Conservation (phyloP, 768 basidiomycete species). For the Pleurotus citrinopileatus region DNA sequence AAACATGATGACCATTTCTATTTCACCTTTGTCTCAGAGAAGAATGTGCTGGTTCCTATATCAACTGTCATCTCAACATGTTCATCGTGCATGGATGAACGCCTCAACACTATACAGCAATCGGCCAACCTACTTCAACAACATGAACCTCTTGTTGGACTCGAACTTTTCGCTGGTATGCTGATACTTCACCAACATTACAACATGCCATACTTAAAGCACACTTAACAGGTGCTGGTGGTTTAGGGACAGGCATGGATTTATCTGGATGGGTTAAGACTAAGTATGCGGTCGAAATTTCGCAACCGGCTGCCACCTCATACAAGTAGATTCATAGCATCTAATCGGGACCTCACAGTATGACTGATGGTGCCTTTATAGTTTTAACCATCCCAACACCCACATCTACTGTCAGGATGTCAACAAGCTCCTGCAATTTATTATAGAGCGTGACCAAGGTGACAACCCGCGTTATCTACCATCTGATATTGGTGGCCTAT, state of each 20-base stretch:
- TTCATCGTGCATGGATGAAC: constrained; percentile 32
- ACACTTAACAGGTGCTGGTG: constrained; percentile 61
- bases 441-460: constrained; percentile 45
- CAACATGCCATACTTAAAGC: not conserved
- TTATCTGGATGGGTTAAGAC: constrained; percentile 61
- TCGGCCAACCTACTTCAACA: constrained; percentile 26
- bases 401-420: constrained; percentile 65
- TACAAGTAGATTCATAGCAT: constrained; percentile 43
- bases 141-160: constrained; percentile 46
- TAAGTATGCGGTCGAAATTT: constrained; percentile 67
- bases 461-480: constrained; percentile 34
- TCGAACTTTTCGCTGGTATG: constrained; percentile 72
- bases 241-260: constrained; percentile 66
- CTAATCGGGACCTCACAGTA: not conserved
- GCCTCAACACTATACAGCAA: constrained; percentile 25
- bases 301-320: constrained; percentile 59
- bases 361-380: constrained; percentile 22
- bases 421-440: constrained; percentile 56
- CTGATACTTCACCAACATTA: constrained; percentile 3
- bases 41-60: not conserved
- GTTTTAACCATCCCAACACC: constrained; percentile 58
- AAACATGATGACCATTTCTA: constrained; percentile 59
- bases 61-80: constrained; percentile 33
- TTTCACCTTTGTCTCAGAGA: constrained; percentile 30
- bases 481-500: constrained; percentile 34